Conservation (phyloP, 2,329 filamentous ascomycete species). For the Colletotrichum sojae region DNA sequence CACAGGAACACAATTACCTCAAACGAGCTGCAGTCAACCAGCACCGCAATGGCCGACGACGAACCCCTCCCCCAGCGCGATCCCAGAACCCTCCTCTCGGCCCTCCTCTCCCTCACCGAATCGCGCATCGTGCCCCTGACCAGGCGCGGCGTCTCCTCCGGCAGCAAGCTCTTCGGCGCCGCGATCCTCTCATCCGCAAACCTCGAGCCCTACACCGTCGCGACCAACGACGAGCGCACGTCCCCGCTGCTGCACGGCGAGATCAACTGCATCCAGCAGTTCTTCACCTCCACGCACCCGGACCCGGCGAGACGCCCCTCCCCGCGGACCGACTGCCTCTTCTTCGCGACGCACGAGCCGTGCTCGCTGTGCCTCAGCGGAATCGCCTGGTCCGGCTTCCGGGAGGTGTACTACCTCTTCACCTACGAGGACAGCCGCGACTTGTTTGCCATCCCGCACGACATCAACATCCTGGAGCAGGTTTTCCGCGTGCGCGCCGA, state of each 20-base stretch:
- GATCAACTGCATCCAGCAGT: slow-evolving; percentile 72
- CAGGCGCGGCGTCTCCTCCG: slow-evolving; percentile 61
- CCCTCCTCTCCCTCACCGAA: slow-evolving; percentile 61
- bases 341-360: slow-evolving; percentile 72
- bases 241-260: slow-evolving; percentile 72
- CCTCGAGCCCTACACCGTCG: slow-evolving; percentile 61
- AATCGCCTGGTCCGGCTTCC: slow-evolving; percentile 71
- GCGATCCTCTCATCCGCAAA: slow-evolving; percentile 62
- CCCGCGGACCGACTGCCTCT: slow-evolving; percentile 64
- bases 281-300: slow-evolving; percentile 60
- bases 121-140: slow-evolving; percentile 66
- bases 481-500: slow-evolving; percentile 65
- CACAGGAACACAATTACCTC: too few relatives aligned
- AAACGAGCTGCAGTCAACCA: background rate
- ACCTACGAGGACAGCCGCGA: slow-evolving; percentile 72
- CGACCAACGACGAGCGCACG: slow-evolving; percentile 69
- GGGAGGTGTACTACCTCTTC: slow-evolving; percentile 70
- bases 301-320: slow-evolving; percentile 54
- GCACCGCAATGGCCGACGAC: slow-evolving; percentile 39
- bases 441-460: slow-evolving; percentile 68
- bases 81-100: slow-evolving; percentile 50
- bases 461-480: slow-evolving; percentile 69
- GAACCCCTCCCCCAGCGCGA: slow-evolving; percentile 30
- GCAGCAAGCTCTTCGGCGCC: slow-evolving; percentile 71
- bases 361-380: slow-evolving; percentile 71